Base-by-base conservation (phyloP, 176 grass and related monocot genomes). In the Tuctoria greenei region DNA sequence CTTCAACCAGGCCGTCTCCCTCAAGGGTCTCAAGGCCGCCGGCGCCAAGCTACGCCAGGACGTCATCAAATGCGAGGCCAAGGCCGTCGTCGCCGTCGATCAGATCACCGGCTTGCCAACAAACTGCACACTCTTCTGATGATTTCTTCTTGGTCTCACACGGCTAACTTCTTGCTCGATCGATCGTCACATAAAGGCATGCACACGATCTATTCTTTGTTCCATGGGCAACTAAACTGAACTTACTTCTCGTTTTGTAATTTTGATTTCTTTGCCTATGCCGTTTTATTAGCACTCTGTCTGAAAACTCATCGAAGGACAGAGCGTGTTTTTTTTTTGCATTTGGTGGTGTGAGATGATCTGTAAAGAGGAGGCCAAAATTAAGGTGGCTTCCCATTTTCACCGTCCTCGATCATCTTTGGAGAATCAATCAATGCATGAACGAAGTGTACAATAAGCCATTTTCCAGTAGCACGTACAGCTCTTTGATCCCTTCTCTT, bases 1-100 rank as follows among this genome's bases (percentile, higher is more conserved):
- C 49, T 99, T 99, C 91, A 99, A 99, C 82, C 95, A 99, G 77
- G 36, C 95, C 0, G 80, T 95, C 6, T 99, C 95, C 5, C 73
- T 99, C 24, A 94, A 92, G 75, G 95, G 82, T 23, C 80, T 99
- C 49, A 99, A 92, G 80, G 82, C 91, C n/a, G 95, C 95, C 6
- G 95, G 95, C 0, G 95, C 95, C n/a, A 99, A 86, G 91, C 91
- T 99, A 3, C 3, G 91, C 0, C 72, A 88, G 80, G 95, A 99
- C 71, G 89, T 99, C 21, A 86, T 99, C 76, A 58, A 0, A n/a
- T 83, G 86, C 69, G 16, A 74, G 0, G 66, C 63, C 15, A 77
- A 71, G 4, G 79, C 92, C 66, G 72, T 77, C 38, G 85, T 99
- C 67, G 54, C 52, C 17, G 89, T 92, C 35, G 89, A 99, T 51